Base-by-base conservation (phyloP, 2,329 filamentous ascomycete species). In the Seiridium cupressi region DNA sequence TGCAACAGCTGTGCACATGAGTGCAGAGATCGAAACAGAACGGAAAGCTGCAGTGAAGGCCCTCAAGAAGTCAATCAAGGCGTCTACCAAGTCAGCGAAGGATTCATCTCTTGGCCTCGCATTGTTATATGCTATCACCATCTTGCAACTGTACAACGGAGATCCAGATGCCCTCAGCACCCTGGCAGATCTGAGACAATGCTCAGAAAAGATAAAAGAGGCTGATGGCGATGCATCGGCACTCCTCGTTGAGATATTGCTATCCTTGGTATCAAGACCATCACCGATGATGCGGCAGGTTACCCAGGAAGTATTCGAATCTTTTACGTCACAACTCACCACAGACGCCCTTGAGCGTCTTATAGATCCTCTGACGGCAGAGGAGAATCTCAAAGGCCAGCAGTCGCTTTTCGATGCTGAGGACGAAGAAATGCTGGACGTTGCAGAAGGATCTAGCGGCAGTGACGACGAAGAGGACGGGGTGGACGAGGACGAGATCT, bases 121-220 rank as follows among this genome's bases (percentile, higher is more conserved):
- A 26, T 81, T 97, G 42, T 83, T 98, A 1, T 92, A 96, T 72
- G 89, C 92, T 0, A 84, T 97, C 57, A 90, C 92, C 0, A 85
- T 97, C 11, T 81, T 98, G 59, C 92, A 97, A 73, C 83, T 97
- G 7, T 97, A 97, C 77, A 93, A 94, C 68, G 91, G 92, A 32
- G 93, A 97, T 61, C 82, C 90, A 0, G 95, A 98, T 70, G 91
- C 93, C 0, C 84, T 97, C 31, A 88, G 89, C 54, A 89, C 95
- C 62, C 79, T 97, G 7, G 85, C 90, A 58, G 94, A 97, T 66
- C 81, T 97, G n/a, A 85, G 89, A 65, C 81, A 89, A 61, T 93
- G 90, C 72, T 89, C 89, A 61, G 82, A 90, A 48, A 88, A 87
- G 69, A 80, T 90, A 55, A 83, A 87, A 65, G 78, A 81, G 0